Percentiles rank a stretch among this genome's conserved stretches.
Evolutionary conservation across 371 early-diverging fungal genomes (phyloP).

Genomic region (Synchytrium microbalum): DNA sequence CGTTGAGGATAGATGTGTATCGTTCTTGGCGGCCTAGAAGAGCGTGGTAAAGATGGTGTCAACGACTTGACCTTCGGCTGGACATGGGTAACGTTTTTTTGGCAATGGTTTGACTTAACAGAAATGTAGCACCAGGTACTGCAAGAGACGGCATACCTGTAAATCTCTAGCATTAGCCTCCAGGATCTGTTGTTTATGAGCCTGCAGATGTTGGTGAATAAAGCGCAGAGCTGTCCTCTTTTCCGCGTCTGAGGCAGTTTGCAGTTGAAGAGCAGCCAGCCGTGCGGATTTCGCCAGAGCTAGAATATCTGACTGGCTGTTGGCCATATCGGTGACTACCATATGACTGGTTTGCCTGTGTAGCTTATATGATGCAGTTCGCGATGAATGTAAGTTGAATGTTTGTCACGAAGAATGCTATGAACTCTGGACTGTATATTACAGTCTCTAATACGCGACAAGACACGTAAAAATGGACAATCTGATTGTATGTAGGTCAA

Average conservation of each 20-base stretch:
- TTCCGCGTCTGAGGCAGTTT: conserved; percentile 62
- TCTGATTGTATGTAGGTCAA: too few species aligned
- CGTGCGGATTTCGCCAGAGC: conserved; percentile 65
- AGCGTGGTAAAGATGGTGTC: neutral
- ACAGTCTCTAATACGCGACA: too few species aligned
- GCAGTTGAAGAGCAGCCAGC: conserved; percentile 71
- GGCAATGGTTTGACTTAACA: neutral
- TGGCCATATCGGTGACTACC: neutral
- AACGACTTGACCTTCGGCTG: neutral
- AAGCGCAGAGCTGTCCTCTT: conserved; percentile 69
- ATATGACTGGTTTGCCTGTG: conserved; percentile 1
- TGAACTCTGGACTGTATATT: too few species aligned
- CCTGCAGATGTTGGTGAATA: conserved; percentile 63
- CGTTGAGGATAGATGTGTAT: conserved; percentile 66
- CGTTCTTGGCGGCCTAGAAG: conserved; percentile 49
- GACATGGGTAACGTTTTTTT: neutral
- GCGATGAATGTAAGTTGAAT: too few species aligned
- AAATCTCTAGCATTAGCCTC: conserved; percentile 77
- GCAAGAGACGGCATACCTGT: conserved; percentile 42
- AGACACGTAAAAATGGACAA: too few species aligned
- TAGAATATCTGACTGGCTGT: conserved; percentile 18
- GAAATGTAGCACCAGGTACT: neutral
- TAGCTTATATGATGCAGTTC: too few species aligned
- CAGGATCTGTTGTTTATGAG: conserved; percentile 61
- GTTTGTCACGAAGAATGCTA: too few species aligned